Base-by-base conservation (phyloP, 495 filamentous ascomycete species). In the Penicillium egyptiacum region DNA sequence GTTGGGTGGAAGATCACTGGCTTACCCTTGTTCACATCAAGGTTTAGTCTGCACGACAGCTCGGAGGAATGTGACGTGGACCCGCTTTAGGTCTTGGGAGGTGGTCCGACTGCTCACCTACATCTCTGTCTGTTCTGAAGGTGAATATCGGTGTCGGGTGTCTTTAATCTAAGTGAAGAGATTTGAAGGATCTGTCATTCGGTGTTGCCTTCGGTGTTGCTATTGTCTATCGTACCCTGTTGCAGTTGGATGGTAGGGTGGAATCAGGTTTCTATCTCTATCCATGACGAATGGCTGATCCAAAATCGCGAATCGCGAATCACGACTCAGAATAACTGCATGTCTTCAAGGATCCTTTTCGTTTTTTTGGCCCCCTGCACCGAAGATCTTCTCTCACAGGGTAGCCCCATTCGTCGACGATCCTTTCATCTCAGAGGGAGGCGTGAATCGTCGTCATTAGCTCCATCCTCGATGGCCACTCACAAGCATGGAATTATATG, bases 21-120 rank as follows among this genome's bases (percentile, higher is more conserved):
- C 17, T 39, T 16, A 14, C 31, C 16, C 35, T 39, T n/a, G 35
- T 39, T 16, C 35, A n/a, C 35, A 49, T 35, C 17, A 19, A 16
- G 16, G 26, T 43, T n/a, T 20, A 28, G 17, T 16, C 12, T 43
- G 26, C 28, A 45, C 41, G 28, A 19, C 17, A 50, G 17, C 35
- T 43, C 50, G 25, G 51, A 54, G 51, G 51, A 54, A 54, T 54
- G 51, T 45, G 51, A 54, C 19, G 39, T 35, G 51, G 51, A 43
- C 51, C 51, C 51, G 26, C 40, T 19, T 31, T 35, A 1, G 19
- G 22, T 5, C 5, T 23, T 35, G 17, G 20, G 16, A 10, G 8
- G 2, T 28, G 23, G 17, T 31, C 17, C 33, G 12, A 23, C 37
- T 42, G 11, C 10, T 45, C 22, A 14, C 43, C 7, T 17, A 17